These are phyloP conservation scores for Mimosa bimucronata DNA, from an alignment of 306 rosid genomes.

Conservation along the genomic window DNA sequence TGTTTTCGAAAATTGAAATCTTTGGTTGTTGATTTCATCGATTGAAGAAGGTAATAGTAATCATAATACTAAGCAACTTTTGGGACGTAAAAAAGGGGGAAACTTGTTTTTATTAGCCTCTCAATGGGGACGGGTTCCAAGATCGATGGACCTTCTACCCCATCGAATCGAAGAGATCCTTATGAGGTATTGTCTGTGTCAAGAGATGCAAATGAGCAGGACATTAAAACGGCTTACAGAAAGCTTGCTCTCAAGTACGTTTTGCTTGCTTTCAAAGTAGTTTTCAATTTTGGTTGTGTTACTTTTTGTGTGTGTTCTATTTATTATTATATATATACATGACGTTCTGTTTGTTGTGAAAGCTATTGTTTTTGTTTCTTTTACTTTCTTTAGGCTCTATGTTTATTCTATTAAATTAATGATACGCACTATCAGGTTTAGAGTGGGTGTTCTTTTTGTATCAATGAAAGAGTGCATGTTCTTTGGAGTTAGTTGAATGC, in stretches of 20 bases:
- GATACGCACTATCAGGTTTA: background rate
- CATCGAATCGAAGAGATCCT: constrained; percentile 84
- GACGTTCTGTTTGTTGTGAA: constrained; percentile 12
- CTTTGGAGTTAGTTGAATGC: background rate
- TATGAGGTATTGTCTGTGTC: constrained; percentile 83
- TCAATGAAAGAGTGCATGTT: background rate
- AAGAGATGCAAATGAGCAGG: constrained; percentile 83
- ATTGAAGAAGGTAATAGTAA: constrained; percentile 34
- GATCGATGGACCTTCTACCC: constrained; percentile 83
- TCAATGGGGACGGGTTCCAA: constrained; percentile 67
- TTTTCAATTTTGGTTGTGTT: constrained; percentile 4
- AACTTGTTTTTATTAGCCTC: constrained; percentile 11
- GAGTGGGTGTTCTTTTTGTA: background rate
- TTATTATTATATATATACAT: background rate
- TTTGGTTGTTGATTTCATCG: constrained; percentile 29
- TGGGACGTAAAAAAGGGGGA: constrained; percentile 16
- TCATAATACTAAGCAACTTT: background rate
- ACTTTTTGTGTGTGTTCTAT: background rate
- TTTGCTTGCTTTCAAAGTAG: constrained; percentile 74
- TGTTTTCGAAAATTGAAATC: background rate
- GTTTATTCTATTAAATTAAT: constrained; percentile 3
- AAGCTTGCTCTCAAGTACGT: constrained; percentile 95
- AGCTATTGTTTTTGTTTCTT: constrained; percentile 27
- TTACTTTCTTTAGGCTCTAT: background rate
- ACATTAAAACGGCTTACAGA: constrained; percentile 90